Evolutionary conservation across 1,139 yeast genomes (phyloP).

Genomic region (Candida frijolesensis): DNA sequence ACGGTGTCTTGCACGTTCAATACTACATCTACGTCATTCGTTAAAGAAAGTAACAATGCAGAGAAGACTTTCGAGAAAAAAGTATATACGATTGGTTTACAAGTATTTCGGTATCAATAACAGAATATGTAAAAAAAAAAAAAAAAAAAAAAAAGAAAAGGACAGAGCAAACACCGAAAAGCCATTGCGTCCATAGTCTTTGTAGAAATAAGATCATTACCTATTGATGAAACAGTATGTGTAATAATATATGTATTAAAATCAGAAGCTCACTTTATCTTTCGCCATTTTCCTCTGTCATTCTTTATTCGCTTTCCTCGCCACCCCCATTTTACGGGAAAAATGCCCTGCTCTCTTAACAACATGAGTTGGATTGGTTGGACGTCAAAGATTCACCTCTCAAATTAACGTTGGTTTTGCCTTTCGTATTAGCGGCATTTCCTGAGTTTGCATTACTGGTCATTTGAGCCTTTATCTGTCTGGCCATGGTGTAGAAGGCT

Average conservation of each 20-base stretch:
- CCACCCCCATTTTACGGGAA: no score
- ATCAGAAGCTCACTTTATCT: background rate
- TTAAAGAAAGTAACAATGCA: conserved; percentile 3
- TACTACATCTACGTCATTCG: conserved; percentile 45
- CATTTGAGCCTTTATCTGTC: conserved; percentile 97
- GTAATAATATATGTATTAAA: conserved; percentile 3
- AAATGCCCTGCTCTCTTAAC: conserved; percentile 40
- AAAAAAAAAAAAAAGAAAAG: no score
- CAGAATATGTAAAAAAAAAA: background rate
- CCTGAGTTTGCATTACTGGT: conserved; percentile 61
- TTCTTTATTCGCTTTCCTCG: background rate
- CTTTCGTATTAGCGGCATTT: conserved; percentile 37
- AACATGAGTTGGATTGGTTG: conserved; percentile 72
- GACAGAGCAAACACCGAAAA: no score
- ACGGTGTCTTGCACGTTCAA: conserved; percentile 50
- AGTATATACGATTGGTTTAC: no score
- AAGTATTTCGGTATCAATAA: no score
- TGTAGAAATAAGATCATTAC: conserved; percentile 3
- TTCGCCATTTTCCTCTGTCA: background rate
- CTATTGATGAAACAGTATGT: conserved; percentile 6
- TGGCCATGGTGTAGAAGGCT: conserved; percentile 98
- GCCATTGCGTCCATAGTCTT: background rate
- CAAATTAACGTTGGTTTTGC: conserved; percentile 78
- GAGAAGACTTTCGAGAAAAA: background rate
- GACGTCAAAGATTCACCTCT: conserved; percentile 85